Evolutionary conservation across 371 early-diverging fungal genomes (phyloP).

Genomic region (Coemansia linderi): DNA sequence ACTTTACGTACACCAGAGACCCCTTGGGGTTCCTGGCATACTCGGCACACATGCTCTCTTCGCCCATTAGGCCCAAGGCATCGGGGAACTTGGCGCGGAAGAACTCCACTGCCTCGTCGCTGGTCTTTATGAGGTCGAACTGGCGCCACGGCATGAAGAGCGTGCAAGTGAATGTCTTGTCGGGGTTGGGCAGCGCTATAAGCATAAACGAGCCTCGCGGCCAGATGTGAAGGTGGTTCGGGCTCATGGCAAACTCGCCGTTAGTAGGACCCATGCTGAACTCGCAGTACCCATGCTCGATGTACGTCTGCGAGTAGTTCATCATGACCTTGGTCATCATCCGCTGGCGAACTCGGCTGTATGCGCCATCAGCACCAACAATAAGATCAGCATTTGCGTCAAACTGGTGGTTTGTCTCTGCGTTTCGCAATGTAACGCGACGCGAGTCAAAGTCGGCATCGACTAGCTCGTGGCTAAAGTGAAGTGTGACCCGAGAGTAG

Average conservation of each 20-base stretch:
- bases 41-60: conserved; percentile 65
- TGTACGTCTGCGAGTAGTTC: conserved; percentile 84
- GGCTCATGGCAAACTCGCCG: conserved; percentile 76
- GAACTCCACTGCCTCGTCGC: conserved; percentile 68
- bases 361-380: conserved; percentile 95
- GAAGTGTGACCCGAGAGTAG: conserved; percentile 53
- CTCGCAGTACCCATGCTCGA: conserved; percentile 91
- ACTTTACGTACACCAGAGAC: conserved; percentile 81
- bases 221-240: conserved; percentile 96
- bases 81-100: conserved; percentile 84
- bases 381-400: conserved; percentile 73
- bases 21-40: conserved; percentile 87
- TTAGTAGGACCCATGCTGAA: conserved; percentile 72
- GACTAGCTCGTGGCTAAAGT: conserved; percentile 58
- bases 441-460: conserved; percentile 58
- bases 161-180: conserved; percentile 93
- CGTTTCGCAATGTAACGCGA: conserved; percentile 36
- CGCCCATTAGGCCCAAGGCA: conserved; percentile 78
- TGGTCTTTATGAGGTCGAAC: conserved; percentile 78
- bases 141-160: conserved; percentile 90
- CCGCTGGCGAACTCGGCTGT: conserved; percentile 75
- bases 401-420: conserved; percentile 40
- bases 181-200: conserved; percentile 92
- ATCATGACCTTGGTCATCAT: conserved; percentile 62
- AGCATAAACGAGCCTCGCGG: conserved; percentile 93